These are phyloP conservation scores for Colletotrichum euphorbiae DNA, from an alignment of 2,329 filamentous ascomycete species.

Conservation along the genomic window DNA sequence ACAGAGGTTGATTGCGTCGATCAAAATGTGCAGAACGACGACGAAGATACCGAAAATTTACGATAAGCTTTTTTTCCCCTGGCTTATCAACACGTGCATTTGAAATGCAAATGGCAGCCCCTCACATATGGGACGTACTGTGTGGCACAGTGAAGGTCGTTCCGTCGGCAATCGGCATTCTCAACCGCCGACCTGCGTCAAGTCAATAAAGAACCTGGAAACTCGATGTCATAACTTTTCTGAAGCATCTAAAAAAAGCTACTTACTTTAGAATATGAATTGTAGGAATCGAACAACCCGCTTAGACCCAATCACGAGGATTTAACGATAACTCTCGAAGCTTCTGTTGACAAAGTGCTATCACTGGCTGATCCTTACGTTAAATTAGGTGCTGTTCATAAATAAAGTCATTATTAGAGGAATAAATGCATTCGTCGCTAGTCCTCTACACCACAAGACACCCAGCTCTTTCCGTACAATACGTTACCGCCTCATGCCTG, in stretches of 20 bases:
- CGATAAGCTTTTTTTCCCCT: slow-evolving; percentile 39
- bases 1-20: slow-evolving; percentile 29
- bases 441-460: background rate
- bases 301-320: too few species aligned
- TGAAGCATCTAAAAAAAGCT: too few species aligned
- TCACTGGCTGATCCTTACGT: too few species aligned
- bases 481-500: slow-evolving; percentile 42
- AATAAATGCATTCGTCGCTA: background rate
- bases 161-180: background rate
- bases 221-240: too few species aligned
- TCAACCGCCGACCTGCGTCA: too few species aligned
- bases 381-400: background rate
- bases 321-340: too few species aligned
- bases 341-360: too few species aligned
- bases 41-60: slow-evolving; percentile 19
- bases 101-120: background rate
- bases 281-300: too few species aligned
- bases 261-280: too few species aligned
- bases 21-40: background rate
- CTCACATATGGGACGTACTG: background rate
- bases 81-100: slow-evolving; percentile 40
- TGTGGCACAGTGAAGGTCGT: background rate
- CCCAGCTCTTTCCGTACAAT: background rate
- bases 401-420: background rate
- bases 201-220: too few species aligned